Evolutionary conservation across 805 yeast species (phyloP), one percentile per base, ranked within the genome.

Genomic region (Metschnikowia gruessii): DNA sequence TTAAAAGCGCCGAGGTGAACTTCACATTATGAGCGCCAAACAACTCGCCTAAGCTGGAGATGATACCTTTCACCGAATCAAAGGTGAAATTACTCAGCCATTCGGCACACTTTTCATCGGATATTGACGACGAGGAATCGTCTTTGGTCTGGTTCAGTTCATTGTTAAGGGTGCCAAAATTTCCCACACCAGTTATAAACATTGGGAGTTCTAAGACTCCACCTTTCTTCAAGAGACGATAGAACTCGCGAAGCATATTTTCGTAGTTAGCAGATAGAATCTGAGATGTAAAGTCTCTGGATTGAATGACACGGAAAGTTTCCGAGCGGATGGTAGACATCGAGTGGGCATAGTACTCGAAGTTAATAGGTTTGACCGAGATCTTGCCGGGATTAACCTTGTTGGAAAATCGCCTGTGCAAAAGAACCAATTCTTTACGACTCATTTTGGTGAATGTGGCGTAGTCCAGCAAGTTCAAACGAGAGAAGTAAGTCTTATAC

Each of bases 1-100:
- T 64, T 43, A 72, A 50, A 9, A 72, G 49, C 4, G 62, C 58
- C 2, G 66, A 46, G 1, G 65, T 54, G 34, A 58, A 66, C 44
- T 59, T 62, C n/a, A 72, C 69, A 42, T 63, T 60, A 1, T 56
- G 60, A 5, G 57, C 52, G 1, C 75, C 76, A 48, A 72, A 72
- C 3, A 69, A 38, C 9, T 37, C 37, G 22, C 48, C 48, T 17
- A 45, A 13, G 5, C 12, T 26, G 11, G 16, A 17, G 17, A 45
- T 16, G 16, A 45, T 36, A 4, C 13, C 34, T 17, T 24, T 29
- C 5, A 45, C 38, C 4, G 44, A 34, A 5, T 40, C 44, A 31
- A 45, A 33, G 10, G 22, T 16, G 21, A 26, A 40, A n/a, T 13
- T 17, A 4, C 28, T 11, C 33, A 17, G 16, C 48, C 48, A 45